These are phyloP conservation scores for Jamesozyma hellenica DNA, from an alignment of 805 yeast species.

Conservation along the genomic window DNA sequence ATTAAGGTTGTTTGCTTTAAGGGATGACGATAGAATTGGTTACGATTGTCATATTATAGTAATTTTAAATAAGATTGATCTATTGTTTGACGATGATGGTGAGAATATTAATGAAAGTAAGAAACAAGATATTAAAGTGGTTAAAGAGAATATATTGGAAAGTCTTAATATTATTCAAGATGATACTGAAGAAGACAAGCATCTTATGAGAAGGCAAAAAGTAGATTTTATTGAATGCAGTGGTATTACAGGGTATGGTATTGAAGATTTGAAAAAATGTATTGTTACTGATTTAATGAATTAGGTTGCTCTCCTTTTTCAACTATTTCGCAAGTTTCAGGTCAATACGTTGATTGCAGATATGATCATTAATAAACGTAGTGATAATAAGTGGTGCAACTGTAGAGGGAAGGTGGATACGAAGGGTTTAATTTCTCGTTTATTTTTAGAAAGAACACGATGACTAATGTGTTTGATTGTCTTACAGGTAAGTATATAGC, in stretches of 20 bases:
- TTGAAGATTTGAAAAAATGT: slow-evolving; percentile 5
- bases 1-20: slow-evolving; percentile 44
- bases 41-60: slow-evolving; percentile 46
- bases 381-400: too few species aligned
- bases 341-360: too few species aligned
- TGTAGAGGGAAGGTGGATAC: too few species aligned
- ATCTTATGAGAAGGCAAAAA: neutral
- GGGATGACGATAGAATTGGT: slow-evolving; percentile 51
- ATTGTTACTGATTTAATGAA: neutral
- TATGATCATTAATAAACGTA: too few species aligned
- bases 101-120: too few species aligned
- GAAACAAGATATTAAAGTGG: neutral
- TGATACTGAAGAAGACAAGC: neutral
- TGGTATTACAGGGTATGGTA: slow-evolving; percentile 17
- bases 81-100: slow-evolving; percentile 27
- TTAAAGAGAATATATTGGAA: neutral
- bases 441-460: too few species aligned
- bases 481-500: too few species aligned
- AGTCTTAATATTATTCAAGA: neutral
- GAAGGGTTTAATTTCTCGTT: too few species aligned
- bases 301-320: too few species aligned
- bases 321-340: too few species aligned
- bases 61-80: slow-evolving; percentile 66
- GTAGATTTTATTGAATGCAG: slow-evolving; percentile 13
- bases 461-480: too few species aligned